These are phyloP conservation scores for Asterionellopsis glacialis DNA, from an alignment of 108 stramenopile genomes.

Conservation along the genomic window DNA sequence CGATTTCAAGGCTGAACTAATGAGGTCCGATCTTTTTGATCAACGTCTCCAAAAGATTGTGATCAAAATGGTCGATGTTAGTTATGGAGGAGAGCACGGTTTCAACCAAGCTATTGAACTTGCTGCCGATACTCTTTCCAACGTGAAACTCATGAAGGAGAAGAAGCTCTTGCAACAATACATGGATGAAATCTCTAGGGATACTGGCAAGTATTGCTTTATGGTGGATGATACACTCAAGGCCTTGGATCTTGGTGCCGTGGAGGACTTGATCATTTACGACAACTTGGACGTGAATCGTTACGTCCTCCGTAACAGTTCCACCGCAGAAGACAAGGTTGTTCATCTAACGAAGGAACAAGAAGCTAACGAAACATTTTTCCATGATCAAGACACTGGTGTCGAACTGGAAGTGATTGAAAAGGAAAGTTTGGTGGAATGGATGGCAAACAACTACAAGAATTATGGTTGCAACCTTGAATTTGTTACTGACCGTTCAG, in stretches of 20 bases:
- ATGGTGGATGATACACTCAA: slow-evolving; percentile 97
- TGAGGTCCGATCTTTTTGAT: slow-evolving; percentile 95
- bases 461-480: slow-evolving; percentile 94
- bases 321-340: slow-evolving; percentile 80
- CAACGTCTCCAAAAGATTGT: slow-evolving; percentile 89
- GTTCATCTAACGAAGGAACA: slow-evolving; percentile 89
- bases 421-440: slow-evolving; percentile 93
- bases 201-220: slow-evolving; percentile 99
- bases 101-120: slow-evolving; percentile 99
- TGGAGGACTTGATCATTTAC: slow-evolving; percentile 97
- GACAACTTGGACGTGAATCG: slow-evolving; percentile 90
- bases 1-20: slow-evolving; percentile 97
- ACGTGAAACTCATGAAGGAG: slow-evolving; percentile 98
- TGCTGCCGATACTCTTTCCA: slow-evolving; percentile 89
- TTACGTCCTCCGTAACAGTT: slow-evolving; percentile 75
- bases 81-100: slow-evolving; percentile 96
- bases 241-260: slow-evolving; percentile 96
- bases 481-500: slow-evolving; percentile 95
- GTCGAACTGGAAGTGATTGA: slow-evolving; percentile 92
- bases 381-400: slow-evolving; percentile 85
- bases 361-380: slow-evolving; percentile 78
- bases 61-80: slow-evolving; percentile 97
- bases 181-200: slow-evolving; percentile 98
- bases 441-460: slow-evolving; percentile 98
- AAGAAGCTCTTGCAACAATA: slow-evolving; percentile 96